Evolutionary conservation across 192 early-diverging fungal genomes (phyloP).

Genomic region (Coemansia sp.): DNA sequence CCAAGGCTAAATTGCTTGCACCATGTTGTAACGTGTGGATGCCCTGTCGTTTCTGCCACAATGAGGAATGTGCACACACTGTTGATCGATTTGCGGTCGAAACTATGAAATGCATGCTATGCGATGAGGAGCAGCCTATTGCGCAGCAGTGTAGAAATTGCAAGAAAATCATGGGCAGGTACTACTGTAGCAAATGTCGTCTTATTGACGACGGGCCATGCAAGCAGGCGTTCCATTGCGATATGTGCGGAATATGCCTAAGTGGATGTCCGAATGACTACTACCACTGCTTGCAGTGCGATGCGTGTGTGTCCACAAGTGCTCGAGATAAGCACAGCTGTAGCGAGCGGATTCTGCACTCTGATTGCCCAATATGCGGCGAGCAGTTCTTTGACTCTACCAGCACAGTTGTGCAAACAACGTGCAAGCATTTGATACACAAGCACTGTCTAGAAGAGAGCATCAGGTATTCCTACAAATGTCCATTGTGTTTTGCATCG

Average conservation of each 20-base stretch:
- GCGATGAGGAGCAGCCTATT: slow-evolving; percentile 75
- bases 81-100: slow-evolving; percentile 67
- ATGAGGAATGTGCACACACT: slow-evolving; percentile 63
- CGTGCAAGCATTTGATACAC: slow-evolving; percentile 93
- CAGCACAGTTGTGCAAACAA: slow-evolving; percentile 58
- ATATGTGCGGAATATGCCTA: slow-evolving; percentile 90
- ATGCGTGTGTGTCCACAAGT: slow-evolving; percentile 81
- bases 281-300: slow-evolving; percentile 90
- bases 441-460: slow-evolving; percentile 79
- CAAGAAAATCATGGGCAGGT: slow-evolving; percentile 60
- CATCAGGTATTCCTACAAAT: slow-evolving; percentile 89
- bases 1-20: slow-evolving; percentile 52
- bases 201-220: slow-evolving; percentile 84
- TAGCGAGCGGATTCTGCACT: slow-evolving; percentile 86
- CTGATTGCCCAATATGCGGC: slow-evolving; percentile 95
- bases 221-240: slow-evolving; percentile 91
- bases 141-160: slow-evolving; percentile 71
- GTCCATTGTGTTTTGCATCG: slow-evolving; percentile 92
- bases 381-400: slow-evolving; percentile 92
- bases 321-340: slow-evolving; percentile 81
- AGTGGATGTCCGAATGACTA: slow-evolving; percentile 79
- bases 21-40: slow-evolving; percentile 74
- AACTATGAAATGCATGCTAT: slow-evolving; percentile 95
- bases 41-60: slow-evolving; percentile 78
- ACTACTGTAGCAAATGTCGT: slow-evolving; percentile 89